Base-by-base conservation (phyloP, 495 filamentous ascomycete genomes). In the Talaromyces nanjingensis region DNA sequence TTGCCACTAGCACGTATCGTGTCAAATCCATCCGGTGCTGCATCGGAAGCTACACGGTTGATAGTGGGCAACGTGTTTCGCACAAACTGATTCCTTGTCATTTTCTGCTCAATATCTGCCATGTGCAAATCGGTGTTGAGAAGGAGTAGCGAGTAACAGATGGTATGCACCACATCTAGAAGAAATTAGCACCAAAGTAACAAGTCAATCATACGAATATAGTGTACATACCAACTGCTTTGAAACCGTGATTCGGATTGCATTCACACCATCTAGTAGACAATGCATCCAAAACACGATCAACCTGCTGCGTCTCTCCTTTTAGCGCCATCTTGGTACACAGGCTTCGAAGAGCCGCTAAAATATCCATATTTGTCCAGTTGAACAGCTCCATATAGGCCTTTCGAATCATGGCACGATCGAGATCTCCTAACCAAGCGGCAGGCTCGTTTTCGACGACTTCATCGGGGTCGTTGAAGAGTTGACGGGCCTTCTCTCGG, bases 11-110 rank as follows among this genome's bases (percentile, higher is more conserved):
- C 70, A 61, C 79, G 73, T 61, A 81, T 64, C 24, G 81, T 81
- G 39, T 91, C 86, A 66, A 88, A 88, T 8, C 77, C 83, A 61
- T 91, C 86, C 2, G 89, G 86, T 8, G 80, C 83, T 25, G 86
- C 83, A 63, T 96, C 91, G 37, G 81, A 76, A 45, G 90, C 85
- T 27, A 91, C 87, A 61, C 89, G 84, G 33, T 86, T 86, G 59
- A 98, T 87, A 3, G 93, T 97, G 5, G 91, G 89, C 82, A 97
- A 87, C 11, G 94, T 98, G 68, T 99, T 99, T 75, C 94, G 96
- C 71, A 98, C 84, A 71, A 97, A 99, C 70, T 97, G 92, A 66
- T 78, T 86, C 65, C 88, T 85, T 22, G 92, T 97, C 94, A 99
- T 99, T 78, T 96, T 96, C 71, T 90, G 86, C 59, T 96, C 90